Conservation (phyloP, 2,329 filamentous ascomycete species). For the Alternaria brassicicola region DNA sequence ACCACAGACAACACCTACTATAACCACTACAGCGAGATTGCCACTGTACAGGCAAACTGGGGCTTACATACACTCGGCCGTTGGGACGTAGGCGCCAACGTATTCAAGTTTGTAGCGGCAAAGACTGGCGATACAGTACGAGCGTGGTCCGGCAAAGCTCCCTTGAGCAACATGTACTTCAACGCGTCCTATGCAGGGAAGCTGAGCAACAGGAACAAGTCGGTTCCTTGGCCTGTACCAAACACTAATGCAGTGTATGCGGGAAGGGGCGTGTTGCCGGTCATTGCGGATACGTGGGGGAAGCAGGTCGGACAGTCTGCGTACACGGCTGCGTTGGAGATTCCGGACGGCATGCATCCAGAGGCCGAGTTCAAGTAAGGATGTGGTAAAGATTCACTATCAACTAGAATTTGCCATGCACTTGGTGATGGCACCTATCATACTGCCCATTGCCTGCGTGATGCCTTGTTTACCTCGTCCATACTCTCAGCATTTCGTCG, state of each 20-base stretch:
- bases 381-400: neutral
- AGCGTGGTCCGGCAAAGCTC: conserved; percentile 33
- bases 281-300: conserved; percentile 35
- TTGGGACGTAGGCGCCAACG: conserved; percentile 56
- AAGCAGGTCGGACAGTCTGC: conserved; percentile 26
- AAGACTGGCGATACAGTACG: conserved; percentile 37
- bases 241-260: conserved; percentile 34
- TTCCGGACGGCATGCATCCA: conserved; percentile 44
- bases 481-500: neutral
- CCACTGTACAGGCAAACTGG: conserved; percentile 56
- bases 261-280: conserved; percentile 35
- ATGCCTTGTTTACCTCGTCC: neutral
- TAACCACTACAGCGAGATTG: conserved; percentile 56
- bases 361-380: conserved; percentile 35
- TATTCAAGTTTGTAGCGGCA: conserved; percentile 46
- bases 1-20: conserved; percentile 69
- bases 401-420: neutral
- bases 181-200: conserved; percentile 43
- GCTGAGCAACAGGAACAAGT: conserved; percentile 37
- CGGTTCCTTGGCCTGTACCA: conserved; percentile 38
- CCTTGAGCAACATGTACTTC: conserved; percentile 40
- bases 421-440: neutral
- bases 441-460: conserved; percentile 3
- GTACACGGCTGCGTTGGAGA: conserved; percentile 41
- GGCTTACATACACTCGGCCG: conserved; percentile 53